Base-by-base conservation (phyloP, 2,329 filamentous ascomycete genomes). In the Aspergillus glaucus region DNA sequence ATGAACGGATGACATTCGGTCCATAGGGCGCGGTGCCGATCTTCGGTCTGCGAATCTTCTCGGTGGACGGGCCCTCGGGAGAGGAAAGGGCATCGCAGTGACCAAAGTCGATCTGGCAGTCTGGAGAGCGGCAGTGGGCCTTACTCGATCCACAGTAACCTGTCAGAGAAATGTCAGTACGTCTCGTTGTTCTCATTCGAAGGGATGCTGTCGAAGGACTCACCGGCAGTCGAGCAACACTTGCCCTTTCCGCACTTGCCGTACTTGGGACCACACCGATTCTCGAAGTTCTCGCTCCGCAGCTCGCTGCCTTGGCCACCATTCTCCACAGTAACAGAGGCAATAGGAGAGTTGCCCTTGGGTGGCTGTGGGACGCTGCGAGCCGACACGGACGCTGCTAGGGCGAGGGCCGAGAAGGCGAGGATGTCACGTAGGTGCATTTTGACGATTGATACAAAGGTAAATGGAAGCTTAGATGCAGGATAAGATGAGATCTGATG, bases 161-260 rank as follows among this genome's bases (percentile, higher is more conserved):
- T 72, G 50, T 26, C 28, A 24, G 26, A 30, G 26, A 30, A 4
- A 10, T 10, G 10, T 30, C 10, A 30, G 9, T 24, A n/a, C 24
- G n/a, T 46, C 53, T 49, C 50, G 46, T 17, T 21, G 8, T 19
- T 6, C n/a, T 17, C 37, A 1, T 40, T 40, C 17, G 9, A 21
- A 10, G 10, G 17, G 10, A 4, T 21, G 4, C 15, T 12, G 17
- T 19, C 15, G 15, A 3, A 40, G 45, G 7, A 58, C 53, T 44
- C 60, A 70, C 70, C 70, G 50, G 64, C 57, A 43, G 57, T 53
- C 14, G 69, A 72, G 54, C 70, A 73, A 54, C 70, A 73, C 34
- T 63, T 62, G 14, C 60, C 61, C 36, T 62, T 54, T 9, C 60
- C 51, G 46, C 70, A 73, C 30, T 57, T 59, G 5, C 67, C 68